Conservation (phyloP, 768 basidiomycete genomes). For the Pisolithus albus region DNA sequence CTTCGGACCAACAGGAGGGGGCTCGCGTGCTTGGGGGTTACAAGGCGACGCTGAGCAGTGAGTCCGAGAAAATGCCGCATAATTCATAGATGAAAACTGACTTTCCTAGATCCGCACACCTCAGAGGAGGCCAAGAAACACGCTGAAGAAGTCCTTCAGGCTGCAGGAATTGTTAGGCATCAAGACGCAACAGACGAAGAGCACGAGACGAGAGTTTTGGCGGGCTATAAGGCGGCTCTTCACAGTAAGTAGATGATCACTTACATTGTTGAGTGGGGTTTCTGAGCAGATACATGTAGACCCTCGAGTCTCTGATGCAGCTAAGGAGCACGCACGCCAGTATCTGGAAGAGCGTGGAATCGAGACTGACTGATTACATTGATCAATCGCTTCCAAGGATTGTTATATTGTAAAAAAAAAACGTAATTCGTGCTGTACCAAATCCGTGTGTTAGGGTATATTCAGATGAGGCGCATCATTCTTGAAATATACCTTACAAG, state of each 20-base stretch:
- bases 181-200: constrained; percentile 29
- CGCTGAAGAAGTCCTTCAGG: constrained; percentile 47
- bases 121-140: constrained; percentile 47
- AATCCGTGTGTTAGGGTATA: background rate
- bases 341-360: constrained; percentile 30
- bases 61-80: constrained; percentile 3
- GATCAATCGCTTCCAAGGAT: background rate
- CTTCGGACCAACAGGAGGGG: constrained; percentile 4
- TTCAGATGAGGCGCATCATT: constrained; percentile 5
- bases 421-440: too few relatives aligned
- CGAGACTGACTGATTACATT: constrained; percentile 3
- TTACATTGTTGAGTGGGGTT: too few relatives aligned
- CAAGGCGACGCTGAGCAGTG: constrained; percentile 44
- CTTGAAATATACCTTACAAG: background rate
- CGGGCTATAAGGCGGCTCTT: constrained; percentile 52
- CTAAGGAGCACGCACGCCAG: constrained; percentile 43
- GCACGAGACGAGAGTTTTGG: constrained; percentile 42
- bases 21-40: constrained; percentile 37
- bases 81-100: background rate
- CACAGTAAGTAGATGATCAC: constrained; percentile 30
- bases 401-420: background rate
- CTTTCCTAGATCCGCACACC: constrained; percentile 34
- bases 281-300: constrained; percentile 25
- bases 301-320: constrained; percentile 39
- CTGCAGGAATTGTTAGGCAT: constrained; percentile 33